Conservation (phyloP, 768 basidiomycete species). For the Mycena amicta region DNA sequence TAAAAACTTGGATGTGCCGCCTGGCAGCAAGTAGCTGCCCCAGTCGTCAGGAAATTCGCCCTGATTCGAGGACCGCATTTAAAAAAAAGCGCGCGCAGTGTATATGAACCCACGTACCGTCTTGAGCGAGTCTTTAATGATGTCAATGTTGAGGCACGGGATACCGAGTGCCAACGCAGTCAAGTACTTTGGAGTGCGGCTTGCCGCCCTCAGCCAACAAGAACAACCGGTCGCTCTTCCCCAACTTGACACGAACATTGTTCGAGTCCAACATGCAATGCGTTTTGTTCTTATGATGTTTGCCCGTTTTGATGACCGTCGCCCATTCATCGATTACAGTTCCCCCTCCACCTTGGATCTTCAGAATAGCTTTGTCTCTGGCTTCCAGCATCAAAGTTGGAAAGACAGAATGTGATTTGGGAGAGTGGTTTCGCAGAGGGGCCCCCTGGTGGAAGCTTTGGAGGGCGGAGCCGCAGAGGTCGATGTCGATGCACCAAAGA, state of each 20-base stretch:
- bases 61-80: no score
- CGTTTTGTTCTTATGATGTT: background rate
- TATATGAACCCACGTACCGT: slow-evolving; percentile 30
- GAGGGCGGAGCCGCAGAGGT: background rate
- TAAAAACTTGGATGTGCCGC: slow-evolving; percentile 51
- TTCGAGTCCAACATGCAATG: slow-evolving; percentile 11
- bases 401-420: background rate
- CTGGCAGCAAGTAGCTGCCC: slow-evolving; percentile 57
- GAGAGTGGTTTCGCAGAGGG: background rate
- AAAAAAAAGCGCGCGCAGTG: no score
- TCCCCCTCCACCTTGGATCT: background rate
- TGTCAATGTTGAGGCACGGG: slow-evolving; percentile 70
- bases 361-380: background rate
- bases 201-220: slow-evolving; percentile 46
- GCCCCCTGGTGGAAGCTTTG: background rate
- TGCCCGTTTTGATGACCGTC: background rate
- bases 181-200: slow-evolving; percentile 78
- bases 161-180: slow-evolving; percentile 84
- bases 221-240: slow-evolving; percentile 28
- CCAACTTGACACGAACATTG: slow-evolving; percentile 40
- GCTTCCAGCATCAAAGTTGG: background rate
- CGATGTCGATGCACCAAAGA: background rate
- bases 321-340: background rate
- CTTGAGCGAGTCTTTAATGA: slow-evolving; percentile 47
- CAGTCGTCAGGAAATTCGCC: slow-evolving; percentile 51